Conservation (phyloP, 1,284 basidiomycete species). For the Ceratorhiza oryzae-sativae region DNA sequence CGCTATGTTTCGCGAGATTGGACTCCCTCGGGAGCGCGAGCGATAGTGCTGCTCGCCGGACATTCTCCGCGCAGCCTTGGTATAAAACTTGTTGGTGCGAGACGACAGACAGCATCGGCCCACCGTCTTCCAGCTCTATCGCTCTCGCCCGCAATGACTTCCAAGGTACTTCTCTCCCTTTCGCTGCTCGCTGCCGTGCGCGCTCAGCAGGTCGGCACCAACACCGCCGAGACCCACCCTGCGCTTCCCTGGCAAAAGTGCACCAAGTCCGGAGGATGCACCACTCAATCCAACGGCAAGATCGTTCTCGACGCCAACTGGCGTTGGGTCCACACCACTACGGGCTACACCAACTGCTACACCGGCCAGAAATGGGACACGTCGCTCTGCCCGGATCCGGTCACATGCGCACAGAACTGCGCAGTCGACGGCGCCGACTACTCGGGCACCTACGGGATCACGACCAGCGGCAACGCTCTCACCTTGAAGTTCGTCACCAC, state of each 20-base stretch:
- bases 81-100: slow-evolving; percentile 7
- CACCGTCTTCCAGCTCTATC: neutral
- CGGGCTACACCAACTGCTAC: slow-evolving; percentile 59
- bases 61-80: slow-evolving; percentile 4
- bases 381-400: slow-evolving; percentile 57
- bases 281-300: neutral
- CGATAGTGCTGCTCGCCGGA: neutral
- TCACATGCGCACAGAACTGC: slow-evolving; percentile 59
- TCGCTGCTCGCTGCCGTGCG: slow-evolving; percentile 39
- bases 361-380: slow-evolving; percentile 51
- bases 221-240: slow-evolving; percentile 35
- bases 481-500: slow-evolving; percentile 83
- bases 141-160: slow-evolving; percentile 1
- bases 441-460: slow-evolving; percentile 57
- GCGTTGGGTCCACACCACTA: slow-evolving; percentile 38
- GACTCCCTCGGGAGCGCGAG: neutral
- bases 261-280: slow-evolving; percentile 13
- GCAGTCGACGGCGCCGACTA: slow-evolving; percentile 68
- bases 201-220: slow-evolving; percentile 28
- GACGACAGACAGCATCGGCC: neutral
- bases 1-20: neutral
- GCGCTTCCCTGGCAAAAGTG: slow-evolving; percentile 30
- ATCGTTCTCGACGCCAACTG: slow-evolving; percentile 39
- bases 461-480: slow-evolving; percentile 56
- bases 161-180: slow-evolving; percentile 37